phyloP scores from a whole-genome alignment of 2,329 filamentous ascomycete species.

The Xylaria digitata region DNA sequence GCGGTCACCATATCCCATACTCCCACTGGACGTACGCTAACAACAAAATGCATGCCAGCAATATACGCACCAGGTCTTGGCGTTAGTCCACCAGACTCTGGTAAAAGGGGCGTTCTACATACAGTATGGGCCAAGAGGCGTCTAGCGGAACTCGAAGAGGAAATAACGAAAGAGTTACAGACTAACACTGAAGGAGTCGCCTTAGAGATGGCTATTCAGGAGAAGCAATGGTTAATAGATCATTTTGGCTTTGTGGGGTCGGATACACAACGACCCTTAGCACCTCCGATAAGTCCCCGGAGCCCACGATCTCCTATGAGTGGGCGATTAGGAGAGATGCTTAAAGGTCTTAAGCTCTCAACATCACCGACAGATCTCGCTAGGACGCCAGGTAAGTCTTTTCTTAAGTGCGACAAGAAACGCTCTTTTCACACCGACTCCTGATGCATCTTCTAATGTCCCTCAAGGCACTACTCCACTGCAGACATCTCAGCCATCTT shows the following conservation, averaged over 20 bases:
- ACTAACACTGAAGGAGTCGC: constrained; percentile 84
- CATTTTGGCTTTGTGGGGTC: constrained; percentile 75
- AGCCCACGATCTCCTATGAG: constrained; percentile 74
- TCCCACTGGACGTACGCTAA: constrained; percentile 54
- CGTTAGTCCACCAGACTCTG: constrained; percentile 71
- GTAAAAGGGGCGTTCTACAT: constrained; percentile 84
- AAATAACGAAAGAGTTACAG: constrained; percentile 79
- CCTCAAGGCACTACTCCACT: constrained; percentile 24
- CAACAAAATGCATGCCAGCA: constrained; percentile 84
- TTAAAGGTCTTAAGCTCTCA: constrained; percentile 80
- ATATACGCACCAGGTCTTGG: constrained; percentile 85
- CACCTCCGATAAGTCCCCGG: constrained; percentile 54
- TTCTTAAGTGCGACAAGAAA: constrained; percentile 8
- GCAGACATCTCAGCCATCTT: constrained; percentile 30
- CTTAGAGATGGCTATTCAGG: constrained; percentile 83
- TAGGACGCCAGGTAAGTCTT: constrained; percentile 62
- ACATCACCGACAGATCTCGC: constrained; percentile 76
- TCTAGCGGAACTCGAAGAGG: constrained; percentile 77
- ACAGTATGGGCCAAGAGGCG: constrained; percentile 91
- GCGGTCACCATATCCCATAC: constrained; percentile 72
- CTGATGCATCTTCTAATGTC: constrained; percentile 16
- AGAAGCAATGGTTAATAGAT: constrained; percentile 85
- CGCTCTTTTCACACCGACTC: constrained; percentile 45
- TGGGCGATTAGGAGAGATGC: constrained; percentile 80
- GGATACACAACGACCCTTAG: constrained; percentile 44